Base-by-base conservation (phyloP, 1,284 basidiomycete species). In the Trichosporon sp. region DNA sequence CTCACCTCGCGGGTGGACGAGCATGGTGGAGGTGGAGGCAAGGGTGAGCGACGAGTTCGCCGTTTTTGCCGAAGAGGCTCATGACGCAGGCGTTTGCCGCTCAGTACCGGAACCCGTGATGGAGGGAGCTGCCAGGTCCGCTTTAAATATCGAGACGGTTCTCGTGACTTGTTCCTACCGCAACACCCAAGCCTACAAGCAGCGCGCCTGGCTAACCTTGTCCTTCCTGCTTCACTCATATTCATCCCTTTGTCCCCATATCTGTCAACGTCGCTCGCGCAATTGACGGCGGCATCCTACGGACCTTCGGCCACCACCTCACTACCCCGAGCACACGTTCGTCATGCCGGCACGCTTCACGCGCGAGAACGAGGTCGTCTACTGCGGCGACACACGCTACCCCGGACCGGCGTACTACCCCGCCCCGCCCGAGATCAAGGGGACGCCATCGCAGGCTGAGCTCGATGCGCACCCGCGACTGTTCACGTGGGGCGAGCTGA, bases 401-500 rank as follows among this genome's bases (percentile, higher is more conserved):
- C 79, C 80, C n/a, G 79, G 76, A 4, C 81, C 81, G 1, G 21
- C 59, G 8, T 70, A 69, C 10, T 76, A 80, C 65, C 78, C 76
- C 4, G 75, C 78, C 0, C 81, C 83, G 12, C 48, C 38, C 0
- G 46, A 73, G 2, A 75, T 83, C 65, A 37, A 65, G 4, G 82
- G 83, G 8, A 65, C 82, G 3, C 82, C 81, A 0, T 81, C 79
- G 0, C 79, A 82, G 59, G 78, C 72, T 1, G 81, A 84, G 71
- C 76, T 83, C 7, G 83, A 83, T 68, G 79, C 80, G 4, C 78
- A 78, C 56, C 81, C 81, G 6, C 68, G 79, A 16, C 75, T 82
- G 76, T 83, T 80, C 71, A 82, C 80, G 8, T 84, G 81, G 81
- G 83, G 81, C n/a, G 77, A 82, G 68, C 69, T 83, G 48, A 82